Conservation (phyloP, 2,329 filamentous ascomycete species). For the Sarocladiaceae sp. region DNA sequence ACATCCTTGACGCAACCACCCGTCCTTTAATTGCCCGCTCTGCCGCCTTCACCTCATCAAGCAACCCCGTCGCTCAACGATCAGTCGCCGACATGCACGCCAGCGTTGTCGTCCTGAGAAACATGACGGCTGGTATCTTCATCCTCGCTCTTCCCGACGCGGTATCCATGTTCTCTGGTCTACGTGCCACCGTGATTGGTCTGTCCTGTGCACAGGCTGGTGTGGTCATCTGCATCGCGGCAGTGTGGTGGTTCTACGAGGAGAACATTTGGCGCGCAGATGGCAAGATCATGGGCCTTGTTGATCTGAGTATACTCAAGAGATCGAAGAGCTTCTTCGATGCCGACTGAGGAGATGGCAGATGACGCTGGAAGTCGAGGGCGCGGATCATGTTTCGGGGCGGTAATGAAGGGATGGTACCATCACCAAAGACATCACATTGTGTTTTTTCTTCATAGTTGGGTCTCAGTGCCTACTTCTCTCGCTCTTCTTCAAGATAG, state of each 20-base stretch:
- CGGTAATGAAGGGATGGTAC: background rate
- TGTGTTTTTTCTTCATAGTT: background rate
- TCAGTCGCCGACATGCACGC: constrained; percentile 18
- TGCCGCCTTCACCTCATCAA: constrained; percentile 42
- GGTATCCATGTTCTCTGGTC: constrained; percentile 25
- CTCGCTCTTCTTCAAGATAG: background rate
- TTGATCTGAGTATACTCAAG: constrained; percentile 38
- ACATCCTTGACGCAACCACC: constrained; percentile 33
- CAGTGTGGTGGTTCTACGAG: constrained; percentile 35
- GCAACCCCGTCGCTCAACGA: constrained; percentile 37
- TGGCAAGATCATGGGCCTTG: constrained; percentile 39
- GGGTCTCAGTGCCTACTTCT: background rate
- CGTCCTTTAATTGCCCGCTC: constrained; percentile 39
- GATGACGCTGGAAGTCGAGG: background rate
- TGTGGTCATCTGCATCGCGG: constrained; percentile 26
- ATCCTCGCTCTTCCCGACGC: constrained; percentile 34
- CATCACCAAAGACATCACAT: background rate
- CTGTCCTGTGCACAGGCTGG: constrained; percentile 35
- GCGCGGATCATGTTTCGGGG: constrained; percentile 2
- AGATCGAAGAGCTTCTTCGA: constrained; percentile 40
- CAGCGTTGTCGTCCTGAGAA: constrained; percentile 18
- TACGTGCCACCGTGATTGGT: constrained; percentile 33
- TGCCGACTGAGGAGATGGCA: constrained; percentile 21
- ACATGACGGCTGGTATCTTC: constrained; percentile 35
- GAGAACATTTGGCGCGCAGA: constrained; percentile 36